phyloP scores from a whole-genome alignment of 768 basidiomycete species.

The Russula dissimulans region DNA sequence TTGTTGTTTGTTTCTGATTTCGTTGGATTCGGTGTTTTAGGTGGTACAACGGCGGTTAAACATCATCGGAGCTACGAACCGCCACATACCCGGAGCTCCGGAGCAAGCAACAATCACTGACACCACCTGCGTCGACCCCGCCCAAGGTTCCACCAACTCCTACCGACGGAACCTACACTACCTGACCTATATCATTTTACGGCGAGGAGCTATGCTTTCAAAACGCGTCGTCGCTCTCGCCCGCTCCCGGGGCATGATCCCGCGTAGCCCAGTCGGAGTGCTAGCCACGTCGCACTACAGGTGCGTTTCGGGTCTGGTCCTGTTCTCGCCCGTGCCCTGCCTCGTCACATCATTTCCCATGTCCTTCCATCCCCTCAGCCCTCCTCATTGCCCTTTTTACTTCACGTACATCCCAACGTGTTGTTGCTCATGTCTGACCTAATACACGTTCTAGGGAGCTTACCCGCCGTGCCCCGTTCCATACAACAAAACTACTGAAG shows the following conservation, averaged over 20 bases:
- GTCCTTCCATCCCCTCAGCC: slow-evolving; percentile 2
- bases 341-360: neutral
- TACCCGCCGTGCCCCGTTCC: slow-evolving; percentile 52
- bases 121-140: neutral
- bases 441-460: slow-evolving; percentile 33
- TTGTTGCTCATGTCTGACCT: neutral
- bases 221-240: slow-evolving; percentile 21
- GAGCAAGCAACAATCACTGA: neutral
- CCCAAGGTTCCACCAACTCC: neutral
- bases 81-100: neutral
- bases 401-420: neutral
- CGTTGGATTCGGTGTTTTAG: neutral
- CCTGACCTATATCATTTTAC: neutral
- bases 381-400: neutral
- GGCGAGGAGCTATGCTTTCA: slow-evolving; percentile 13
- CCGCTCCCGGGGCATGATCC: slow-evolving; percentile 13
- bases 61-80: neutral
- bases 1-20: neutral
- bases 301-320: slow-evolving; percentile 9
- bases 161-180: neutral
- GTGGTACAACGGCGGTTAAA: too few species aligned
- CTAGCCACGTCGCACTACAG: slow-evolving; percentile 17
- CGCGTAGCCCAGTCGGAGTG: slow-evolving; percentile 9
- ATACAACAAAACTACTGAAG: slow-evolving; percentile 59
- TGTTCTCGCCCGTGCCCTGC: neutral